Evolutionary conservation across 371 early-diverging fungal species (phyloP).

Genomic region (Circinella umbellata): DNA sequence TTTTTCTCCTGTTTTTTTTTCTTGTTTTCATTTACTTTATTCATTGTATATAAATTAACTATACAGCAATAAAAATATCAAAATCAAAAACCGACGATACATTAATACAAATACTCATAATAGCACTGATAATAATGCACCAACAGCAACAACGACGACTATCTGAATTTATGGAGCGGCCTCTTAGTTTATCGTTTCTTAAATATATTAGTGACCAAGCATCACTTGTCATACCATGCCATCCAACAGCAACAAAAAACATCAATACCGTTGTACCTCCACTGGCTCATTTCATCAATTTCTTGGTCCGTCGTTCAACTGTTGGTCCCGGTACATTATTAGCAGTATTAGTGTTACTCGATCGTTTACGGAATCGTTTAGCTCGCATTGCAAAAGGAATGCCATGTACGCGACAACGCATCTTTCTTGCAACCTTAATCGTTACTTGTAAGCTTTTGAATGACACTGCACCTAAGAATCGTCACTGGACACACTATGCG

Average conservation of each 20-base stretch:
- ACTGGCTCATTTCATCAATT: constrained; percentile 54
- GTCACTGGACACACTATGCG: constrained; percentile 74
- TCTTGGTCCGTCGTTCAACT: constrained; percentile 56
- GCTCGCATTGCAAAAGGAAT: constrained; percentile 65
- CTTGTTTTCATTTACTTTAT: too few species aligned
- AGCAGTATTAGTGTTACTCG: constrained; percentile 62
- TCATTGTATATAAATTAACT: too few species aligned
- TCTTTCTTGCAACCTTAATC: constrained; percentile 76
- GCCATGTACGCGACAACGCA: constrained; percentile 78
- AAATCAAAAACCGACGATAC: too few species aligned
- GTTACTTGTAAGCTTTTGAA: constrained; percentile 71
- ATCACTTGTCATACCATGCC: constrained; percentile 28
- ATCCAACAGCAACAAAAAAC: constrained; percentile 4
- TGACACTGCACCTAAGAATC: constrained; percentile 79
- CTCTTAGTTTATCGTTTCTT: constrained; percentile 22
- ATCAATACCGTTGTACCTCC: constrained; percentile 31
- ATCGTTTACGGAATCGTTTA: constrained; percentile 53
- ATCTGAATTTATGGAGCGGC: constrained; percentile 28
- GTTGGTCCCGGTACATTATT: constrained; percentile 64
- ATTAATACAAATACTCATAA: too few species aligned
- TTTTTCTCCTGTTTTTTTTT: too few species aligned
- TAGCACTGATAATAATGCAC: neutral
- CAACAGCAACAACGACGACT: constrained; percentile 15
- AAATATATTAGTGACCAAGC: constrained; percentile 31
- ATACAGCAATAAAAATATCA: too few species aligned